phyloP scores from a whole-genome alignment of 225 moss, liverwort and hornwort species.

The Marchantia paleacea region DNA sequence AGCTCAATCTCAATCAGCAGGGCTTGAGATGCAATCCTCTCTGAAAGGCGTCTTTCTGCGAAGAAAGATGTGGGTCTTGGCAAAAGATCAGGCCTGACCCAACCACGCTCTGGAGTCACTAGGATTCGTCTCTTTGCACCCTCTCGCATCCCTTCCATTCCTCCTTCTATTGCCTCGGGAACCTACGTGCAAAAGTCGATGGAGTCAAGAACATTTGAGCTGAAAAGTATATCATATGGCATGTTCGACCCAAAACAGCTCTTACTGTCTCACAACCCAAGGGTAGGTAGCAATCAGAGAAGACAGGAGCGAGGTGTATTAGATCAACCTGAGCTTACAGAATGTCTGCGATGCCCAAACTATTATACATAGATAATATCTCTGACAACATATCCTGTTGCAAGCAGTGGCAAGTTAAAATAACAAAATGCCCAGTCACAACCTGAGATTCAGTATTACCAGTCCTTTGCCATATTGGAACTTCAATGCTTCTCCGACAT shows the following conservation, averaged over 20 bases:
- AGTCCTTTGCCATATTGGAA: slow-evolving; percentile 44
- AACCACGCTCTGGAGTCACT: slow-evolving; percentile 46
- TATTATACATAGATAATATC: not conserved
- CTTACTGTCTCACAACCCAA: too few relatives aligned
- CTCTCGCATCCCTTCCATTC: slow-evolving; percentile 54
- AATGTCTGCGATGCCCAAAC: too few relatives aligned
- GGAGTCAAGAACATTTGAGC: not conserved
- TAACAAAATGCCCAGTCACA: too few relatives aligned
- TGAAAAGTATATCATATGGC: not conserved
- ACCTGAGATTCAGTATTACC: slow-evolving; percentile 23
- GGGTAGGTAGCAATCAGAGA: too few relatives aligned
- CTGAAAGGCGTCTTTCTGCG: slow-evolving; percentile 39
- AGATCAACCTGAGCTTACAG: too few relatives aligned
- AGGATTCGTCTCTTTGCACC: slow-evolving; percentile 42
- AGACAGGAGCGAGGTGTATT: too few relatives aligned
- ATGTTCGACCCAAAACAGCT: too few relatives aligned
- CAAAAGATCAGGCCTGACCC: slow-evolving; percentile 41
- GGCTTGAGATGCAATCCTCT: slow-evolving; percentile 41
- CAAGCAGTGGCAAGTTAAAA: too few relatives aligned
- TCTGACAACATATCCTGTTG: not conserved
- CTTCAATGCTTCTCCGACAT: slow-evolving; percentile 44
- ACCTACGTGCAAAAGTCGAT: slow-evolving; percentile 24
- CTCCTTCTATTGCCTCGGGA: slow-evolving; percentile 48
- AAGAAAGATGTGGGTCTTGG: slow-evolving; percentile 44
- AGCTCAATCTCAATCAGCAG: slow-evolving; percentile 47